phyloP scores from a whole-genome alignment of 2,329 filamentous ascomycete species.

The Teratosphaeria zuluensis region DNA sequence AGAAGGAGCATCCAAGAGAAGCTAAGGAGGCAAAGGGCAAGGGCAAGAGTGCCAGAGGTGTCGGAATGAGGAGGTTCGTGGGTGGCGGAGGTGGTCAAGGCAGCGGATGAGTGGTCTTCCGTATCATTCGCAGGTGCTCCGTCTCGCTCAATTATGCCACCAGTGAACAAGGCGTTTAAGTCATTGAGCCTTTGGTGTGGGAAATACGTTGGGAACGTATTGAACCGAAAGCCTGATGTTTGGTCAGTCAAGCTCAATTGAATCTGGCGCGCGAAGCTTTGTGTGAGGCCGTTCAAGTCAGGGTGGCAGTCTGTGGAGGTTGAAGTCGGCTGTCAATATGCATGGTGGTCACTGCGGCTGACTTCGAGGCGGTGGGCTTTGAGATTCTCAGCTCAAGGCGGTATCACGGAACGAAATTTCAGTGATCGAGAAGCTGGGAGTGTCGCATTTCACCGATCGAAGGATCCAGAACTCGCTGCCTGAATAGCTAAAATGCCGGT shows the following conservation, averaged over 20 bases:
- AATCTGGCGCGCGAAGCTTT: not conserved
- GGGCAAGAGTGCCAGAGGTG: conserved; percentile 23
- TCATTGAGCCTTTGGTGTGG: not conserved
- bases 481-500: too few relatives aligned
- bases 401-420: too few relatives aligned
- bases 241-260: not conserved
- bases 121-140: not conserved
- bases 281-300: not conserved
- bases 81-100: not conserved
- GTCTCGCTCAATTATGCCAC: not conserved
- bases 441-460: too few relatives aligned
- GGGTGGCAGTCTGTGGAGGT: not conserved
- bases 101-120: not conserved
- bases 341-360: too few relatives aligned
- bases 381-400: too few relatives aligned
- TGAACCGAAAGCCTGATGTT: not conserved
- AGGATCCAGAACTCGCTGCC: too few relatives aligned
- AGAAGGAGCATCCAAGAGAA: conserved; percentile 54
- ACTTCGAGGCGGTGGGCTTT: too few relatives aligned
- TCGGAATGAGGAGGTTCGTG: conserved; percentile 29
- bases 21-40: conserved; percentile 38
- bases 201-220: not conserved
- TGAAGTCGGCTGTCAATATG: not conserved
- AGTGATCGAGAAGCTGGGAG: too few relatives aligned
- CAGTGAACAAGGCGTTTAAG: not conserved